A percentile compares a stretch with the other conserved stretches of the same genome.
phyloP scores from a whole-genome alignment of 306 rosid species.

The Trifolium fragiferum region DNA sequence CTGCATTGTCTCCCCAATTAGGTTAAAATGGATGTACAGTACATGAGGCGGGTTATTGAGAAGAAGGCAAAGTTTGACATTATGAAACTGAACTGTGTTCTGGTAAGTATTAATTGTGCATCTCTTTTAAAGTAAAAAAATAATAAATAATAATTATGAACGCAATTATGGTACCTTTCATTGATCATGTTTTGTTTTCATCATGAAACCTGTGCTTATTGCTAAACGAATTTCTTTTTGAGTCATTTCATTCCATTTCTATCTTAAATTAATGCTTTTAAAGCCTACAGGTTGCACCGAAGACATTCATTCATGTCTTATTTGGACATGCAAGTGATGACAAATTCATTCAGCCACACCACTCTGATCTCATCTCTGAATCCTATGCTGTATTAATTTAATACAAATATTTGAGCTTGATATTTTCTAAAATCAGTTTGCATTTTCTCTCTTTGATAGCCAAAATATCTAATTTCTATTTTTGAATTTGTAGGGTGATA shows the following conservation, averaged over 20 bases:
- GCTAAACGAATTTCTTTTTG: constrained; percentile 21
- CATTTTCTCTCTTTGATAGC: neutral
- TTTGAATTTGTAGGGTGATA: constrained; percentile 73
- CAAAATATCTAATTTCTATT: constrained; percentile 36
- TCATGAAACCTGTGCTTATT: constrained; percentile 21
- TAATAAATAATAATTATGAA: neutral
- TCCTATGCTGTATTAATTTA: constrained; percentile 71
- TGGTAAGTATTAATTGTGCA: constrained; percentile 61
- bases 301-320: constrained; percentile 92
- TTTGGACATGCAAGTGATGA: constrained; percentile 93
- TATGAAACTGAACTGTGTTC: constrained; percentile 89
- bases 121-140: neutral
- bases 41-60: constrained; percentile 91
- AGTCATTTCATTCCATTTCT: constrained; percentile 23
- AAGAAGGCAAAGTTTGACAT: constrained; percentile 95
- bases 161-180: constrained; percentile 28
- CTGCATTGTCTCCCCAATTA: constrained; percentile 44
- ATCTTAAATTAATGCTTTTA: constrained; percentile 40
- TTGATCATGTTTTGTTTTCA: constrained; percentile 26
- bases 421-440: constrained; percentile 25
- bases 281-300: constrained; percentile 73
- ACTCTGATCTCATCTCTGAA: constrained; percentile 74
- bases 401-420: constrained; percentile 38
- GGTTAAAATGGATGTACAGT: constrained; percentile 97
- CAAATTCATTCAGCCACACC: constrained; percentile 86